phyloP scores from a whole-genome alignment of 1,139 yeast genomes.

The Yamadazyma taylorii region DNA sequence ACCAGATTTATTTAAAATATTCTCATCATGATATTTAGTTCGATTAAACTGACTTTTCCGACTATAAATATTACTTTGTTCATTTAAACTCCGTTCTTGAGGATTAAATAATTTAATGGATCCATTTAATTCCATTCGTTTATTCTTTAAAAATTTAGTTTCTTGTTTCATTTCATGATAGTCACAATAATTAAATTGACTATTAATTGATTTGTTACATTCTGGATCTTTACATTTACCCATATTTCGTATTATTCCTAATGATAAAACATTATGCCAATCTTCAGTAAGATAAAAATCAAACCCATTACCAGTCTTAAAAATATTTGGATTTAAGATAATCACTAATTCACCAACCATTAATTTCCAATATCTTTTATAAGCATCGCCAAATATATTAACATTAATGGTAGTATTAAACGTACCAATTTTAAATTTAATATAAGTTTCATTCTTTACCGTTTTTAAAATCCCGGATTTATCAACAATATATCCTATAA shows the following conservation, averaged over 20 bases:
- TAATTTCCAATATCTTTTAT: slow-evolving; percentile 69
- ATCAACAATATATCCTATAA: slow-evolving; percentile 62
- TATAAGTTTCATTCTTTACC: slow-evolving; percentile 45
- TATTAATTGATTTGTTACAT: slow-evolving; percentile 39
- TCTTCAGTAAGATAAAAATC: slow-evolving; percentile 57
- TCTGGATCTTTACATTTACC: slow-evolving; percentile 56
- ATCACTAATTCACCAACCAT: slow-evolving; percentile 74
- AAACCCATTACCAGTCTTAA: slow-evolving; percentile 44
- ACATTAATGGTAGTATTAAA: slow-evolving; percentile 58
- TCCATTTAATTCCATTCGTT: slow-evolving; percentile 75
- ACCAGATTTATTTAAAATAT: slow-evolving; percentile 36
- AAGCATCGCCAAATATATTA: slow-evolving; percentile 66
- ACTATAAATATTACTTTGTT: slow-evolving; percentile 24
- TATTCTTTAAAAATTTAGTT: slow-evolving; percentile 19
- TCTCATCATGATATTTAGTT: slow-evolving; percentile 46
- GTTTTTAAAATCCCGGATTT: slow-evolving; percentile 52
- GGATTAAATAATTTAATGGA: slow-evolving; percentile 48
- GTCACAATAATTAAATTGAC: slow-evolving; percentile 16
- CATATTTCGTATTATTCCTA: slow-evolving; percentile 71
- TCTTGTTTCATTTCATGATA: slow-evolving; percentile 16
- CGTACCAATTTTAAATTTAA: slow-evolving; percentile 67
- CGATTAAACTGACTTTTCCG: slow-evolving; percentile 15
- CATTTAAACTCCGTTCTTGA: slow-evolving; percentile 25
- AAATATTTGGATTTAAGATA: slow-evolving; percentile 69
- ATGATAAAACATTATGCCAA: slow-evolving; percentile 57